Evolutionary conservation across 805 yeast species (phyloP), one percentile per base, ranked within the genome.

Genomic region (Ogataea pignaliae): DNA sequence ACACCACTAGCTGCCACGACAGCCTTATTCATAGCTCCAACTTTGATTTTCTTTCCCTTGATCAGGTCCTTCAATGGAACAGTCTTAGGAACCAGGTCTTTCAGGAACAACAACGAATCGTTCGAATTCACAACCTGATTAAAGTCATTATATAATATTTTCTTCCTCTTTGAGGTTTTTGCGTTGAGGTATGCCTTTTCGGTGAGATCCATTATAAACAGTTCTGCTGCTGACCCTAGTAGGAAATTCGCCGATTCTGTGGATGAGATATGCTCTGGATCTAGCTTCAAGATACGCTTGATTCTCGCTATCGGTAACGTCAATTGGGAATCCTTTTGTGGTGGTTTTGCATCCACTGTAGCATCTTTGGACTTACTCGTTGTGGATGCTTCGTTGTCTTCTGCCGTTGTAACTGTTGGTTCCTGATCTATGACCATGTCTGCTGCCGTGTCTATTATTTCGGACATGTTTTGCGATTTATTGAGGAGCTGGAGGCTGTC

Each of bases 181-280:
- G 95, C 85, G 17, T 72, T 68, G 44, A 81, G 63, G 6, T 79
- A 69, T 0, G 93, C 89, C 57, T 83, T 87, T 57, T 82, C 88
- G 1, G 86, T 74, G 47, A 85, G 71, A 55, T 79, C 77, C 61
- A 81, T 82, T 17, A 85, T 72, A 57, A 86, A 86, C 17, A 84
- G 64, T 55, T 86, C 93, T 0, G 91, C 79, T 9, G 93, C 89
- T n/a, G 83, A 72, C 2, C 87, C 88, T 7, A 86, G 70, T 13
- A 88, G 75, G 58, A 78, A 82, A n/a, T 83, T 86, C 0, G 91
- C 88, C 28, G 81, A 70, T 44, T 78, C 83, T 2, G 88, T 78
- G 2, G 87, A 79, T 2, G 82, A 76, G 7, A 72, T 64, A 52
- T 83, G 83, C 33, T 82, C 89, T 13, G 88, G 87, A 59, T 86